These are phyloP conservation scores for Phaffomyces opuntiae DNA, from an alignment of 805 yeast species.

Conservation along the genomic window DNA sequence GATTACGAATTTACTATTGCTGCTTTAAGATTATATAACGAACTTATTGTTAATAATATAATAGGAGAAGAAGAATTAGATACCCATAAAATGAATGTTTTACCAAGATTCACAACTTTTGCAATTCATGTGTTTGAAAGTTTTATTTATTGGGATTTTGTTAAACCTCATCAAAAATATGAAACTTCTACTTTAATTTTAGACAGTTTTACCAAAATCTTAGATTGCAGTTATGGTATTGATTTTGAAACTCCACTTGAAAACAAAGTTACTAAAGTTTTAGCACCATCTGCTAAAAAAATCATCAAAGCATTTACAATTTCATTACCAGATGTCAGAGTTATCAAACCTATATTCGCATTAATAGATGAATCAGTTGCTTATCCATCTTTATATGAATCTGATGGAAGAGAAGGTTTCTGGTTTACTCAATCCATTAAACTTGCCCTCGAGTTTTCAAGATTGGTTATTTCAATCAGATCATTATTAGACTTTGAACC, in stretches of 20 bases:
- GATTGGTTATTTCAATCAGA: slow-evolving; percentile 51
- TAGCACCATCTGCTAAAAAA: slow-evolving; percentile 43
- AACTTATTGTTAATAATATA: slow-evolving; percentile 46
- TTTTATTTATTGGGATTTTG: slow-evolving; percentile 63
- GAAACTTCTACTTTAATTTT: slow-evolving; percentile 52
- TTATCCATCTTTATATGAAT: slow-evolving; percentile 29
- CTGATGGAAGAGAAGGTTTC: slow-evolving; percentile 37
- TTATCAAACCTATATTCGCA: slow-evolving; percentile 45
- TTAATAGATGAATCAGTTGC: slow-evolving; percentile 42
- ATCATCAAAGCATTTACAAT: slow-evolving; percentile 53
- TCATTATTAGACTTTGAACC: slow-evolving; percentile 40
- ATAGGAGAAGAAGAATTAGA: slow-evolving; percentile 31
- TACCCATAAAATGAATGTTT: slow-evolving; percentile 41
- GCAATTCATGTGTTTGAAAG: slow-evolving; percentile 68
- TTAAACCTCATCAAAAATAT: slow-evolving; percentile 46
- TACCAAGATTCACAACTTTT: slow-evolving; percentile 48
- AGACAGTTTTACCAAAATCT: slow-evolving; percentile 46
- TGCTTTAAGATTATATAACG: slow-evolving; percentile 46
- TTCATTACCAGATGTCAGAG: slow-evolving; percentile 43
- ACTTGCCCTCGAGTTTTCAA: slow-evolving; percentile 48
- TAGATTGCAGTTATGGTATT: slow-evolving; percentile 49
- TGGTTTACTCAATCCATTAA: slow-evolving; percentile 45
- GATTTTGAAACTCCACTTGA: slow-evolving; percentile 33
- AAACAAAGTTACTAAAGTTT: slow-evolving; percentile 38
- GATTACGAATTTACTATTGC: slow-evolving; percentile 58